Conservation (phyloP, 257 asterid genomes). For the Thymus quinquecostatus region DNA sequence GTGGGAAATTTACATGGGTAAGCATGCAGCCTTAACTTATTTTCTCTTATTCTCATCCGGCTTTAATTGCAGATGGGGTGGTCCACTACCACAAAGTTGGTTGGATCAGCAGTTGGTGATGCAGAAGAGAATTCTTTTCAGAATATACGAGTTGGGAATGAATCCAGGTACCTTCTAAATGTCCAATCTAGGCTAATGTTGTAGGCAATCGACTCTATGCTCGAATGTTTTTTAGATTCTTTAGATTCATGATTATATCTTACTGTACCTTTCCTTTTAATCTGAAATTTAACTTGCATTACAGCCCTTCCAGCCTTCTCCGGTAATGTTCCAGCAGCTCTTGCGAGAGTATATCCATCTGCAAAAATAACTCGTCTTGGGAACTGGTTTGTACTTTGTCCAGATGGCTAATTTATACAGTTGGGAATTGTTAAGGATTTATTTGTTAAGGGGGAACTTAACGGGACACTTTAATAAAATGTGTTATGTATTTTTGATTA, state of each 20-base stretch:
- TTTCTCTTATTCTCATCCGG: conserved; percentile 11
- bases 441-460: too few relatives aligned
- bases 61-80: conserved; percentile 70
- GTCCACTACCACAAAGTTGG: conserved; percentile 88
- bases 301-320: conserved; percentile 95
- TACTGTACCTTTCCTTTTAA: background rate
- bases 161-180: conserved; percentile 74
- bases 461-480: too few relatives aligned
- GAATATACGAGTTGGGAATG: conserved; percentile 83
- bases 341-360: conserved; percentile 66
- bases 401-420: too few relatives aligned
- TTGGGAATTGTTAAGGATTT: too few relatives aligned
- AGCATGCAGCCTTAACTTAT: conserved; percentile 36
- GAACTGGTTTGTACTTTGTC: conserved; percentile 56
- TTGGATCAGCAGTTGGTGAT: conserved; percentile 72
- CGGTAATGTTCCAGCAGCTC: conserved; percentile 87
- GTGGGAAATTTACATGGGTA: conserved; percentile 86
- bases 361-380: conserved; percentile 80
- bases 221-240: background rate
- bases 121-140: conserved; percentile 78
- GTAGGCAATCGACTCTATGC: too few relatives aligned
- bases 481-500: too few relatives aligned
- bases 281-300: conserved; percentile 26
- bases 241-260: background rate
- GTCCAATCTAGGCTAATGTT: too few relatives aligned